phyloP scores from a whole-genome alignment of 257 asterid genomes.

The Nicotiana paniculata region DNA sequence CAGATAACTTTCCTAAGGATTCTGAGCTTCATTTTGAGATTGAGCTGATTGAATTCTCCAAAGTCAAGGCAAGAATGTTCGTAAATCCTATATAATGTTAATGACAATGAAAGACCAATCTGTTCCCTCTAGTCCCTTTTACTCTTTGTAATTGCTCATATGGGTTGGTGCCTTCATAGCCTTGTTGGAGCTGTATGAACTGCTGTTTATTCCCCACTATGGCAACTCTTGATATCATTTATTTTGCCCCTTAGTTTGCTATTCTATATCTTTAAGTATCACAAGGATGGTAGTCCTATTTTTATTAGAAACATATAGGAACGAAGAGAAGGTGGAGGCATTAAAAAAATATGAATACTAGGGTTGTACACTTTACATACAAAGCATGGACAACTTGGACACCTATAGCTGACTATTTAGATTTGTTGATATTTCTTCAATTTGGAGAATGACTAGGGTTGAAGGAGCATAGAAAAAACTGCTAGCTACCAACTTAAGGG shows the following conservation, averaged over 20 bases:
- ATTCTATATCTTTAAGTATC: not conserved
- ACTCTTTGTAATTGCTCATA: not conserved
- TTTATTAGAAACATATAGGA: not conserved
- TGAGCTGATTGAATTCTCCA: conserved; percentile 77
- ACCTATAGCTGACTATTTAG: no score
- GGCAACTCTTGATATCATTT: not conserved
- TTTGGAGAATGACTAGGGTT: no score
- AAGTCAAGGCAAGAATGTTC: conserved; percentile 78
- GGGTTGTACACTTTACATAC: no score
- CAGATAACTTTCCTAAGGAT: conserved; percentile 84
- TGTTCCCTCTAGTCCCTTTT: not conserved
- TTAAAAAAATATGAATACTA: no score
- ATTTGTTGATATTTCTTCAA: no score
- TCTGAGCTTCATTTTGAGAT: conserved; percentile 92
- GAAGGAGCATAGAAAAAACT: no score
- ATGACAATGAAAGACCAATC: not conserved
- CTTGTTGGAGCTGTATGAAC: not conserved
- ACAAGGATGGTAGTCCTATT: not conserved
- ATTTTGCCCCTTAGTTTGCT: not conserved
- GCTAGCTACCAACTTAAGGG: not conserved
- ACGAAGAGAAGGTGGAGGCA: no score
- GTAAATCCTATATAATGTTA: not conserved
- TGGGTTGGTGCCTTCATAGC: not conserved
- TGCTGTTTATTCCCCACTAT: not conserved
- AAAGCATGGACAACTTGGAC: no score